Evolutionary conservation across 768 basidiomycete species (phyloP), one percentile per base, ranked within the genome.

Genomic region (Termitomyces titanicus): DNA sequence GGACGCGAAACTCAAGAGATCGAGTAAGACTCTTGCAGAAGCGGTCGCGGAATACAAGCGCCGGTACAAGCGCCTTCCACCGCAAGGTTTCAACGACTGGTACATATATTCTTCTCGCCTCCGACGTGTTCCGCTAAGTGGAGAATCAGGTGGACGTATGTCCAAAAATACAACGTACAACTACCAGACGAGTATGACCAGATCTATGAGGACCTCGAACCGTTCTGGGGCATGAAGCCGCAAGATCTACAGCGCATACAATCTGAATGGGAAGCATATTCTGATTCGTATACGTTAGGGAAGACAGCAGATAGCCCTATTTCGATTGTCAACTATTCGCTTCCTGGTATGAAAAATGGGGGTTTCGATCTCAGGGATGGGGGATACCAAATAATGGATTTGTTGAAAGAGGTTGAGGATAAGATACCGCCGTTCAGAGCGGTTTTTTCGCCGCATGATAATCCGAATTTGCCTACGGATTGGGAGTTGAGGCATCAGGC

Each of bases 121-220:
- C 29, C 29, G n/a, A 29, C 29, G 29, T 35, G 18, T 25, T 24
- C n/a, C 3, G 18, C 6, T 22, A 22, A 27, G 34, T 25, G 48
- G 18, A 25, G 20, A 24, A 6, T 45, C 17, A 74, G 74, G 75
- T 79, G 75, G 77, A 57, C 55, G 5, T 77, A 75, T 66, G 87
- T 84, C 25, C 71, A 79, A 63, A 74, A 79, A 45, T 78, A 92
- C 68, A 70, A 80, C 11, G 83, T 92, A 33, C 80, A 82, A 62
- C 82, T 94, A 43, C 79, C 88, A 13, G 94, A 96, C 69, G 93
- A 95, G 64, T 94, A 92, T 64, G 89, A 89, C 63, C 76, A 78
- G 46, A 81, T 94, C 25, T 66, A 78, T 51, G 72, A 77, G 43
- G 92, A 95, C 68, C 72, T 97, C 20, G 83, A 82, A 46, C 91